Evolutionary conservation across 345 rosid species (phyloP), one percentile per base, ranked within the genome.

Genomic region (Camelina laxa): DNA sequence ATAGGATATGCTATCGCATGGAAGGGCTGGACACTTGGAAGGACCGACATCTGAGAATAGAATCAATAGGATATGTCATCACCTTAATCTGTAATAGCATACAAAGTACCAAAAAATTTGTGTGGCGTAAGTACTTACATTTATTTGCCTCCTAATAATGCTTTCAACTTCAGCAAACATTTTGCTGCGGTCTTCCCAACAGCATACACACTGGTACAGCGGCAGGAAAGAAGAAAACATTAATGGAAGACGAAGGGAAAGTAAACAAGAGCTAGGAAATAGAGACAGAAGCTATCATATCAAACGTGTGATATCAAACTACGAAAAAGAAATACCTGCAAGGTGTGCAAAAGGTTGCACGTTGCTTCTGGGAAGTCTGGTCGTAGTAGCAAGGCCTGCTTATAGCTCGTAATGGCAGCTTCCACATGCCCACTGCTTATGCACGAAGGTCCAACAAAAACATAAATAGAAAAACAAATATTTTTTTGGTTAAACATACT

Each of bases 1-100:
- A 96, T 85, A 53, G 99, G 99, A 84, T 92, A 92, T 67, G 99
- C 99, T 74, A 95, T 90, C 24, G 98, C 99, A 83, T 95, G 99
- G 81, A 95, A 95, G 69, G 99, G 99, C 74, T 95, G 99, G 63
- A 95, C 98, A 60, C 98, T 95, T 12, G 99, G 99, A 66, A 95
- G 86, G 75, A 87, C 89, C 16, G 97, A 87, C 88, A 87, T 84
- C 99, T 95, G 89, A 67, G 68, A 79, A 19, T 20, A 69, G 14
- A 48, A 17, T 49, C 21, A 70, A 61, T 16, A 74, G 31, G 48
- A 65, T 2, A 74, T 60, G 68, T 2, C 21, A 51, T 14, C 41
- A 24, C 8, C 63, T 45, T 31, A 62, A 27, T 42, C 73, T 60
- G 69, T 53, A 66, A 58, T 13, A 53, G 51, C 60, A 31, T 24